Conservation (phyloP, 306 rosid species). For the Castanea sativa region DNA sequence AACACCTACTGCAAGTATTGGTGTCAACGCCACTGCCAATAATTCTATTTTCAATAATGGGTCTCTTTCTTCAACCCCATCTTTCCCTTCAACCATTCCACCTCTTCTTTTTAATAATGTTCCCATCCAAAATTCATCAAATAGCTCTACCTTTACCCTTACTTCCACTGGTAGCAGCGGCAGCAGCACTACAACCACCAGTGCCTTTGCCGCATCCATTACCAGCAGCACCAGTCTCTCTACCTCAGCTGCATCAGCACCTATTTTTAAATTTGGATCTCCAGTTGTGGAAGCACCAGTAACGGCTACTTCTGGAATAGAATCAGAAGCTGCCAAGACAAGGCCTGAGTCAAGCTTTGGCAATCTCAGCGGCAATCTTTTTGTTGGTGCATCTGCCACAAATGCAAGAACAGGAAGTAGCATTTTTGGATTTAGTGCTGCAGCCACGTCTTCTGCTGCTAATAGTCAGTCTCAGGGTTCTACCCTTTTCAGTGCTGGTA, state of each 20-base stretch:
- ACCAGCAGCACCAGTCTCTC: constrained; percentile 25
- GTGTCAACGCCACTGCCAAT: constrained; percentile 32
- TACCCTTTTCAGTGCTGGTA: constrained; percentile 13
- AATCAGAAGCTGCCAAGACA: constrained; percentile 32
- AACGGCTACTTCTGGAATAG: constrained; percentile 27
- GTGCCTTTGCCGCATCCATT: constrained; percentile 26
- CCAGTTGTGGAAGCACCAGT: constrained; percentile 20
- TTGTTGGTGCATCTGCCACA: constrained; percentile 39
- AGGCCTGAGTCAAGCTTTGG: constrained; percentile 44
- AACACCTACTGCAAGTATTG: constrained; percentile 27
- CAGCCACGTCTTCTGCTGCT: constrained; percentile 37
- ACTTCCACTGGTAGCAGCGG: neutral
- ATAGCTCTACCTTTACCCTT: constrained; percentile 27
- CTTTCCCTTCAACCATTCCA: constrained; percentile 31
- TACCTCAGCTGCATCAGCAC: constrained; percentile 20
- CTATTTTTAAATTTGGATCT: constrained; percentile 47
- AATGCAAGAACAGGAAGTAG: constrained; percentile 40
- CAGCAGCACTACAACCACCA: constrained; percentile 3
- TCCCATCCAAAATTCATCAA: constrained; percentile 41
- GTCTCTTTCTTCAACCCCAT: constrained; percentile 37
- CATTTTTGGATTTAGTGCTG: constrained; percentile 53
- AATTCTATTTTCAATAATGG: constrained; percentile 51
- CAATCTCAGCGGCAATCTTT: constrained; percentile 36
- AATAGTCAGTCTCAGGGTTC: constrained; percentile 37
- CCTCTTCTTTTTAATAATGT: constrained; percentile 31